Conservation (phyloP, 805 yeast genomes). For the Millerago galiae region DNA sequence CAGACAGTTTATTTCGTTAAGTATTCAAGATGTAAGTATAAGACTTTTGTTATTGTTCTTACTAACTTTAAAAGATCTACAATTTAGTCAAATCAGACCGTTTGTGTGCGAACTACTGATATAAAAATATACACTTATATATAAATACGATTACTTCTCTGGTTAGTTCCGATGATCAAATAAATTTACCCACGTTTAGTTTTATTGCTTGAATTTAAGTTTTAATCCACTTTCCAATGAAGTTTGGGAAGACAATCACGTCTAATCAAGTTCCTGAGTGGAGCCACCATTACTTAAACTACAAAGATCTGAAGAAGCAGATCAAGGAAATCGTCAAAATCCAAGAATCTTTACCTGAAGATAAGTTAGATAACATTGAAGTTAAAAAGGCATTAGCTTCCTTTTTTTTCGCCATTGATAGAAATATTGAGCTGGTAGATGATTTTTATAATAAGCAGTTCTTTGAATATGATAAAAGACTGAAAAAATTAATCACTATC, state of each 20-base stretch:
- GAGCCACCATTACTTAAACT: constrained; percentile 72
- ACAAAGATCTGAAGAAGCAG: constrained; percentile 74
- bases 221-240: constrained; percentile 9
- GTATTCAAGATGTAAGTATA: constrained; percentile 66
- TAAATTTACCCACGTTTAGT: too few species aligned
- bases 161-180: too few species aligned
- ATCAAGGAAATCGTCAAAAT: constrained; percentile 49
- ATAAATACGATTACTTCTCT: neutral
- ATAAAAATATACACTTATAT: neutral
- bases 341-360: constrained; percentile 10
- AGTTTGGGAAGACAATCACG: constrained; percentile 34
- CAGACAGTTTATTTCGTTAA: constrained; percentile 76
- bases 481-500: constrained; percentile 41
- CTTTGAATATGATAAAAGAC: constrained; percentile 66
- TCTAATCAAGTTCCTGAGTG: constrained; percentile 94
- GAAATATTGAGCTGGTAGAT: constrained; percentile 77
- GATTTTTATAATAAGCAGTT: constrained; percentile 69
- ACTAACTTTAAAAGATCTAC: constrained; percentile 31
- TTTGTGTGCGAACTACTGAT: constrained; percentile 54
- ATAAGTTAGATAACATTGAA: constrained; percentile 30
- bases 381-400: constrained; percentile 46
- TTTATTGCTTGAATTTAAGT: too few species aligned
- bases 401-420: constrained; percentile 73
- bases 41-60: neutral
- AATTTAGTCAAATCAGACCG: constrained; percentile 57